Conservation (phyloP, 2,329 filamentous ascomycete species). For the Leptographium galeiforme region DNA sequence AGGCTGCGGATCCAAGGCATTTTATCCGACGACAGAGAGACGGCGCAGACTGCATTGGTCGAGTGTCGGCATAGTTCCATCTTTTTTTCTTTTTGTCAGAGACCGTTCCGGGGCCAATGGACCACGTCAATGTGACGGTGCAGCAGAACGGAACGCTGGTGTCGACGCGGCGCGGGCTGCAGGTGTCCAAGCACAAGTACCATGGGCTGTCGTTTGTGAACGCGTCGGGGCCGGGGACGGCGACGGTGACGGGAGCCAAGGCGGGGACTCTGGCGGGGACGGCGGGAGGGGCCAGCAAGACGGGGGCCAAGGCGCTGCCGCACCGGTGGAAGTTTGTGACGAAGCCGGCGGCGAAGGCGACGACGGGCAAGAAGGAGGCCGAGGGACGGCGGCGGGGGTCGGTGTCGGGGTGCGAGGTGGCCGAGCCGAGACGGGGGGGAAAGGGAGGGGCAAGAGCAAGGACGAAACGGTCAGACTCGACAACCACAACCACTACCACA, state of each 20-base stretch:
- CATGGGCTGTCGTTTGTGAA: slow-evolving; percentile 27
- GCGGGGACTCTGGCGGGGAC: slow-evolving; percentile 6
- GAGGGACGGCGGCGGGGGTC: not conserved
- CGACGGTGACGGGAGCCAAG: not conserved
- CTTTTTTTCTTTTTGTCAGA: not conserved
- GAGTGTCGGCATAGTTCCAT: not conserved
- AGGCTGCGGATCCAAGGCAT: too few species aligned
- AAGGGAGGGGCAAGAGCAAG: too few species aligned
- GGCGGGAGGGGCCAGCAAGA: not conserved
- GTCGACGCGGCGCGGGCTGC: slow-evolving; percentile 23
- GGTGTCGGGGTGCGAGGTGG: not conserved
- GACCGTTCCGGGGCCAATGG: slow-evolving; percentile 15
- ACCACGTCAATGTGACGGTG: slow-evolving; percentile 25
- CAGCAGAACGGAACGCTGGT: slow-evolving; percentile 23
- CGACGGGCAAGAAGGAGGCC: not conserved
- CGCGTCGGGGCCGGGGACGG: slow-evolving; percentile 13
- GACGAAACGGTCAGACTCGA: too few species aligned
- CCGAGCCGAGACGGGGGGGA: too few species aligned
- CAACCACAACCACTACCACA: not conserved
- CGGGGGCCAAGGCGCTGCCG: slow-evolving; percentile 5
- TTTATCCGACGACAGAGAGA: too few species aligned
- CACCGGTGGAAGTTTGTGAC: slow-evolving; percentile 17
- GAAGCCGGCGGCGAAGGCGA: slow-evolving; percentile 1
- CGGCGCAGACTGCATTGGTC: too few species aligned
- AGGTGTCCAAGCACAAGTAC: slow-evolving; percentile 26